phyloP scores from a whole-genome alignment of 1,284 basidiomycete genomes.

The Vanrija sp. region DNA sequence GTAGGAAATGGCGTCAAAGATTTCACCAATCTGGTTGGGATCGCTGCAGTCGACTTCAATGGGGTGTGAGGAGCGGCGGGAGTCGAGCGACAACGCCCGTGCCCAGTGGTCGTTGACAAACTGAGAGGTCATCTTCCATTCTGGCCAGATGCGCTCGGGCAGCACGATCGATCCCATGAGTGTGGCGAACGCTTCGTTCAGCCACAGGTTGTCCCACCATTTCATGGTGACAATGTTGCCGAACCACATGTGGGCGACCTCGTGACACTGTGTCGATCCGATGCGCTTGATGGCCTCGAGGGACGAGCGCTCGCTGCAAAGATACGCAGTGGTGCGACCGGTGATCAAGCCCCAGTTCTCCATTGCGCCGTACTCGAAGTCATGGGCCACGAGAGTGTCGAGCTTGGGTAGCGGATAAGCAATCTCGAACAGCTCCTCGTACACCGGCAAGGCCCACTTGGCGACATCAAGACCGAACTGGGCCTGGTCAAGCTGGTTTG shows the following conservation, averaged over 20 bases:
- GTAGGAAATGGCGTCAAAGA: conserved; percentile 80
- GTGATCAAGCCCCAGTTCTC: conserved; percentile 95
- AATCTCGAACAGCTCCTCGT: conserved; percentile 86
- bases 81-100: conserved; percentile 71
- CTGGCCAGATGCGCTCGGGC: conserved; percentile 60
- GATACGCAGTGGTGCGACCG: conserved; percentile 74
- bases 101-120: conserved; percentile 55
- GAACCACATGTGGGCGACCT: conserved; percentile 57
- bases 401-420: conserved; percentile 89
- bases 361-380: conserved; percentile 91
- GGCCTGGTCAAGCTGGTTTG: conserved; percentile 69
- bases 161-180: conserved; percentile 84
- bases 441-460: conserved; percentile 74
- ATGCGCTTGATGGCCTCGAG: conserved; percentile 75
- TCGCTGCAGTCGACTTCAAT: conserved; percentile 92
- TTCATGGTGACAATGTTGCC: conserved; percentile 87
- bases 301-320: conserved; percentile 74
- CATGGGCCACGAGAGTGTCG: conserved; percentile 73
- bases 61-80: conserved; percentile 85
- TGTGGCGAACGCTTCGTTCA: conserved; percentile 73
- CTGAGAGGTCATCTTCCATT: conserved; percentile 54
- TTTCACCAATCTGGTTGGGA: conserved; percentile 78
- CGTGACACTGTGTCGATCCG: conserved; percentile 56
- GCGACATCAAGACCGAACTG: conserved; percentile 79
- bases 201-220: conserved; percentile 86